Evolutionary conservation across 2,329 filamentous ascomycete species (phyloP), one percentile per base, ranked within the genome.

Genomic region (Ophiostoma tasmaniense): DNA sequence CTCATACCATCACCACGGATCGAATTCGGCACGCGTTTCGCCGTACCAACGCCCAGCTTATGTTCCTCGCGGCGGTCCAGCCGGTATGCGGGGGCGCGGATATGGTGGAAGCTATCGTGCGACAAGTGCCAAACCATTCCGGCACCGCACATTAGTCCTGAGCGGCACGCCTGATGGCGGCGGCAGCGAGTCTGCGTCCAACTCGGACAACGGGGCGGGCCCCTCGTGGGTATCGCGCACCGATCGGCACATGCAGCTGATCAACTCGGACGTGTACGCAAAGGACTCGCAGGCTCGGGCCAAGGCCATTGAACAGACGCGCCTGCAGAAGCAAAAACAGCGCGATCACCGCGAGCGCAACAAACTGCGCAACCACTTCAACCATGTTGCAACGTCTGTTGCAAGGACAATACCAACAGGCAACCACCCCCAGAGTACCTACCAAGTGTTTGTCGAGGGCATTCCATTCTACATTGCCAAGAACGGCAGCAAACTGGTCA

Each of bases 401-500:
- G 11, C 45, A 37, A 25, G 35, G 61, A 39, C 52, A 61, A 66
- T 62, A 75, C 64, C 71, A 74, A 55, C 71, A 76, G 70, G 71
- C 77, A 77, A 78, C 73, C 78, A 80, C 50, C 37, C 25, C 7
- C 61, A 37, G 30, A 64, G 13, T 20, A 37, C 71, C 73, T 82
- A 91, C 76, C 87, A 91, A 74, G 82, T 96, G 64, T 78, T 82
- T 25, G 83, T 96, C 67, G 84, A 91, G 68, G 90, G 89, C 73
- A 87, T 94, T 67, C 85, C 85, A 35, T 97, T 95, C 76, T 82
- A 84, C 69, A 87, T 97, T 50, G 82, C 86, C 22, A 87, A 90
- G 72, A 89, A 90, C 73, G 92, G 93, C 73, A 93, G 91, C 82
- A 96, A 96, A 79, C 85, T 97, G 55, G 82, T 91, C 71, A 90